Base-by-base conservation (phyloP, 2,329 filamentous ascomycete genomes). In the Xylaria sp. region DNA sequence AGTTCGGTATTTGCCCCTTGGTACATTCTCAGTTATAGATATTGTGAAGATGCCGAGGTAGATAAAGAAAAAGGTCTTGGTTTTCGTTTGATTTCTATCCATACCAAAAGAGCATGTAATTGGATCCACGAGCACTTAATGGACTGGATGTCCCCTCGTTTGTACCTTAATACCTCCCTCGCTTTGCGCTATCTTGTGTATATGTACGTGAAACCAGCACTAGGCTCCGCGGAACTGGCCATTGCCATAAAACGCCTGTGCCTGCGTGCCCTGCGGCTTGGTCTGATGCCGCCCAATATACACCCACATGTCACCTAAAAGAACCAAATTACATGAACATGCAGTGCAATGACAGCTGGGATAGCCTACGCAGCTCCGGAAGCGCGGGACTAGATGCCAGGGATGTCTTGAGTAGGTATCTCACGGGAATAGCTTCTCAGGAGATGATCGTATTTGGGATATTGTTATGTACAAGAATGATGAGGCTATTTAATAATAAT, bases 121-220 rank as follows among this genome's bases (percentile, higher is more conserved):
- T 67, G 60, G 67, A 67, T 64, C 56, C 56, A 61, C 37, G 37
- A 69, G 39, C 63, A 62, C 39, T 37, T 61, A 51, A 62, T 64
- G 60, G 34, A 51, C 60, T 50, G 13, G 41, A 58, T 58, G 25
- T 46, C 51, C 50, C 25, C 64, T 67, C 34, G n/a, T 57, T 59
- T 63, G 15, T 48, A 41, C 34, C 10, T 48, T 46, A 13, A 44
- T 34, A 18, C 15, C 39, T 13, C 18, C 41, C 34, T 66, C 25
- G 25, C 23, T 28, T 12, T 57, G 25, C 55, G 46, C 13, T 66
- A 31, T 44, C 15, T 18, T 52, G 10, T 52, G 37, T 69, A 23
- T 37, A 31, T 39, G 37, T 69, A 44, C 12, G 15, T 46, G 18
- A 18, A 46, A 8, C 13, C 18, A 46, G 34, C 34, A 10, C 34